Evolutionary conservation across 2,329 filamentous ascomycete genomes (phyloP).

Genomic region (Penicillium occitanis): DNA sequence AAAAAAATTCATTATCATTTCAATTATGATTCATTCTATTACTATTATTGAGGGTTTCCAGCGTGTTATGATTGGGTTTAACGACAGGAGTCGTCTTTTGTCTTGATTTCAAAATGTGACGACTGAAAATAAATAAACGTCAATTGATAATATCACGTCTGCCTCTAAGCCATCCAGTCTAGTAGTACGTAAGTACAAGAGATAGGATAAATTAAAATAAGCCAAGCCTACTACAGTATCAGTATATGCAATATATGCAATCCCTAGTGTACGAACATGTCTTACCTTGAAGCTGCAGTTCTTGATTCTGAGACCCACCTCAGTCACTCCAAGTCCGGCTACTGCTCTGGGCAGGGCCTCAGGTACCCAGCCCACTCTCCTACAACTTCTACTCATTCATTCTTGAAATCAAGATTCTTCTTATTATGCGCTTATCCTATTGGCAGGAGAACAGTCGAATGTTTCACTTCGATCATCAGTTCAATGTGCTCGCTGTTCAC

Average conservation of each 20-base stretch:
- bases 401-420: neutral
- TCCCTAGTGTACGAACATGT: neutral
- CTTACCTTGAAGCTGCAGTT: neutral
- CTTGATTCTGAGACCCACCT: neutral
- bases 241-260: neutral
- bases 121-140: constrained; percentile 14
- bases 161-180: constrained; percentile 1
- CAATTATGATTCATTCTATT: constrained; percentile 14
- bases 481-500: constrained; percentile 6
- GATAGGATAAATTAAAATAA: neutral
- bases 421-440: neutral
- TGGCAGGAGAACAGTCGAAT: neutral
- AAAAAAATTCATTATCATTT: constrained; percentile 17
- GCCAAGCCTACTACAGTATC: neutral
- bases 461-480: constrained; percentile 11
- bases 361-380: constrained; percentile 1
- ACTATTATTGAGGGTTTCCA: constrained; percentile 26
- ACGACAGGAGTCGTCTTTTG: constrained; percentile 19
- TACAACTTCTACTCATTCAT: neutral
- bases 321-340: neutral
- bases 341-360: neutral
- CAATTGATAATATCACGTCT: constrained; percentile 19
- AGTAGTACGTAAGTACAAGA: neutral
- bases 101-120: constrained; percentile 13
- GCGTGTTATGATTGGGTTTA: constrained; percentile 33